Base-by-base conservation (phyloP, 495 filamentous ascomycete species). In the Poronia punctata region DNA sequence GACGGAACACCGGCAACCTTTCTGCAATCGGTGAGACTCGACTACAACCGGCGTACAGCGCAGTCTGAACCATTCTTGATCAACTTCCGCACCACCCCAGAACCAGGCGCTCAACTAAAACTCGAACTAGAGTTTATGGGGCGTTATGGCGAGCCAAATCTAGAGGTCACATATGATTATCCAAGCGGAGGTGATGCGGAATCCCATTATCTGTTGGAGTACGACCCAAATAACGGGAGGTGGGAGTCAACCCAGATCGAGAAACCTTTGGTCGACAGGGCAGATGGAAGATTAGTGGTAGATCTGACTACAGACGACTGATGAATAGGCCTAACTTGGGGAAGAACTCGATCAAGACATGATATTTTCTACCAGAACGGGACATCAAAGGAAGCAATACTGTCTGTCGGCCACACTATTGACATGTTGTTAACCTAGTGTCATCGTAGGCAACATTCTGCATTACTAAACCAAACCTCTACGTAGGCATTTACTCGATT, bases 41-140 rank as follows among this genome's bases (percentile, higher is more conserved):
- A 49, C 14, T 45, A 54, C 11, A 64, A 53, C 31, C 48, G 66
- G 20, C 57, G 67, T 0, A 42, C 50, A 1, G 50, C 48, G 16
- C 47, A 45, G n/a, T 36, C 46, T 10, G 66, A 70, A 48, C 68
- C 67, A 6, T 70, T 70, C 31, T 18, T 49, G 8, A 50, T 68
- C 35, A 48, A 40, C 4, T 59, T 65, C 11, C 54, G 62, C 6
- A 53, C 45, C 9, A 35, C 37, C 3, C 19, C 61, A 11, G 59
- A 61, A n/a, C 20, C 23, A 6, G 59, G 48, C 7, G 49, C 41
- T 5, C 3, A 37, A 10, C 38, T 62, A 25, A 62, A 45, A 35
- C 37, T 71, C 8, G 58, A 62, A 35, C 46, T 70, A 22, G 63
- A 70, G 45, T 70, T 71, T 21, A 71, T 70, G 62, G 66, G 66